Evolutionary conservation across 148 eudicot species (phyloP).

Genomic region (Chenopodium suecicum): DNA sequence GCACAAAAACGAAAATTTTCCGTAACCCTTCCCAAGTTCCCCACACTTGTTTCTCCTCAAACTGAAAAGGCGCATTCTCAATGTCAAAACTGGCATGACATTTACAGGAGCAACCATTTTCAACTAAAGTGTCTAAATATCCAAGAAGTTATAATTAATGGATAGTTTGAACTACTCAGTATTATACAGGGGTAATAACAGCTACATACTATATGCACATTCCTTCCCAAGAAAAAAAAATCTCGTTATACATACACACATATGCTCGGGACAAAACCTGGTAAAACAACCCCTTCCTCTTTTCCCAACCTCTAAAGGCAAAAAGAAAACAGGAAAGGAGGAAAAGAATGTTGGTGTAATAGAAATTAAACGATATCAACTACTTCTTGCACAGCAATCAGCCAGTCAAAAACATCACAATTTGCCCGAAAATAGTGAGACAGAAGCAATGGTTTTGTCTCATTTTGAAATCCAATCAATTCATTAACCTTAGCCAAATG

Average conservation of each 20-base stretch:
- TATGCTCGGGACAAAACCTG: neutral
- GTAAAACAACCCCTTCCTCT: neutral
- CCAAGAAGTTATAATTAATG: neutral
- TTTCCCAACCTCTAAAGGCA: too few species aligned
- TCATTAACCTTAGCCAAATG: constrained; percentile 59
- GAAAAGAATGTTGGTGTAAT: neutral
- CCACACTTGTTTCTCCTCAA: too few species aligned
- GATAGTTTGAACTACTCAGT: neutral
- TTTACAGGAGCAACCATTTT: neutral
- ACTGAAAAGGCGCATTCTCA: too few species aligned
- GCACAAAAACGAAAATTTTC: too few species aligned
- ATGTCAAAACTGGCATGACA: neutral
- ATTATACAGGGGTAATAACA: neutral
- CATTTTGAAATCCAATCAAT: neutral
- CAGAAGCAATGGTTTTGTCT: neutral
- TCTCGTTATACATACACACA: neutral
- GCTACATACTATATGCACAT: too few species aligned
- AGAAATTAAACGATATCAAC: neutral
- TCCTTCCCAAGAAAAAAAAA: neutral
- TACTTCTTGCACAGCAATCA: neutral
- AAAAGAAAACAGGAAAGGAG: neutral
- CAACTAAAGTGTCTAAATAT: neutral
- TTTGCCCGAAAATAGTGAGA: neutral
- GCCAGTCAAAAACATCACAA: neutral
- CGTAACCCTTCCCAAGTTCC: too few species aligned